Base-by-base conservation (phyloP, 345 rosid genomes). In the Melastoma malabathricum region DNA sequence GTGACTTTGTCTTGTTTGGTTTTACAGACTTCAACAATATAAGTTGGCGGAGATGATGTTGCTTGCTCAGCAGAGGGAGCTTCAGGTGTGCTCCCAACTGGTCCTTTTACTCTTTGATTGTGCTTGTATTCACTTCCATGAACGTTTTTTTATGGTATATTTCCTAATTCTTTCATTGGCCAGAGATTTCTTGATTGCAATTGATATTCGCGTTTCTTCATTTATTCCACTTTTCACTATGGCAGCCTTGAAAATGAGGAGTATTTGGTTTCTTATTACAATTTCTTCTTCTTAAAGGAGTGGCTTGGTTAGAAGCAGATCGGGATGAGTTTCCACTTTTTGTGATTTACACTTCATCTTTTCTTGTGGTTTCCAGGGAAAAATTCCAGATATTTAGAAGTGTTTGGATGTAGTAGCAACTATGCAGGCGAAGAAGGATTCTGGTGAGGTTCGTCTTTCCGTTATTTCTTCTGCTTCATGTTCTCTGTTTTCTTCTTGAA, bases 321-420 rank as follows among this genome's bases (percentile, higher is more conserved):
- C n/a, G n/a, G n/a, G n/a, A 74, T 15, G 16, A 16, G 38, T 51
- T 34, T 52, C 13, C 34, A 7, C 43, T n/a, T 57, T 48, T 12
- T 18, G 8, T 15, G 17, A 31, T 56, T 50, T 29, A 2, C 45
- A 49, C 54, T 50, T 47, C 9, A 41, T 58, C 61, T 3, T 27
- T 52, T 61, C 15, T 67, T 52, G 8, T 60, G 58, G 29, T 46
- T 63, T 18, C 46, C 73, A 86, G 96, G 89, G 89, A 48, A 92
- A 92, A 75, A 84, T 76, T 64, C 98, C 95, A 56, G 98, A 77
- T 69, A 92, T 82, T 29, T 90, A 77, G 72, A 92, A 92, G 59
- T 92, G 96, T 69, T 74, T 92, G 54, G 88, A 84, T 64, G 76
- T 79, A 34, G 90, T 87, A 58, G 80, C 88, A 41, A 84, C 90